Conservation (phyloP, 345 rosid genomes). For the Brassica rapa region DNA sequence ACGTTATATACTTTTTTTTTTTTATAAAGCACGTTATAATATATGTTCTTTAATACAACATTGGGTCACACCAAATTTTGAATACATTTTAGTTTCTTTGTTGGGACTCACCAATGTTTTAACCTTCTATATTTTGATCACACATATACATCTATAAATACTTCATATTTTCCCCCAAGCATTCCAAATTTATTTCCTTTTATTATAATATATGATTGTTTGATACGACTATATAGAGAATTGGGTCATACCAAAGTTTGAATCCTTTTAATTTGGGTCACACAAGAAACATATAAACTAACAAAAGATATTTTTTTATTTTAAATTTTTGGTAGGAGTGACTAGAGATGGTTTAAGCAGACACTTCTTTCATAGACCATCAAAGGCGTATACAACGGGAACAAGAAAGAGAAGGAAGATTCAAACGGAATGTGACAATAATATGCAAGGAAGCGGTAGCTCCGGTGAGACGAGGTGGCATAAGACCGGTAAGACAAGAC, state of each 20-base stretch:
- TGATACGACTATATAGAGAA: neutral
- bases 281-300: conserved; percentile 22
- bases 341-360: conserved; percentile 96
- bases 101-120: conserved; percentile 33
- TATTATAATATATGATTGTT: conserved; percentile 15
- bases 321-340: conserved; percentile 60
- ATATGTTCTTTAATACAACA: neutral
- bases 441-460: conserved; percentile 57
- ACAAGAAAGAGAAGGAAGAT: conserved; percentile 95
- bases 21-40: neutral
- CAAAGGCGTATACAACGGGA: conserved; percentile 96
- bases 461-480: conserved; percentile 98
- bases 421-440: conserved; percentile 81
- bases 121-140: neutral
- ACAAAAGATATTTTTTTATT: neutral
- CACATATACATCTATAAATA: neutral
- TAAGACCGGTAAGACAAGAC: conserved; percentile 97
- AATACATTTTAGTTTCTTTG: conserved; percentile 10
- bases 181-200: neutral
- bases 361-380: conserved; percentile 98
- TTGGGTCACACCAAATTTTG: conserved; percentile 16
- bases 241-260: conserved; percentile 36
- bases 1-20: neutral
- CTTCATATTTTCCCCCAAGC: neutral
- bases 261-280: conserved; percentile 15